phyloP scores from a whole-genome alignment of 1,139 yeast species.

The Arxiozyma slooffiae region DNA sequence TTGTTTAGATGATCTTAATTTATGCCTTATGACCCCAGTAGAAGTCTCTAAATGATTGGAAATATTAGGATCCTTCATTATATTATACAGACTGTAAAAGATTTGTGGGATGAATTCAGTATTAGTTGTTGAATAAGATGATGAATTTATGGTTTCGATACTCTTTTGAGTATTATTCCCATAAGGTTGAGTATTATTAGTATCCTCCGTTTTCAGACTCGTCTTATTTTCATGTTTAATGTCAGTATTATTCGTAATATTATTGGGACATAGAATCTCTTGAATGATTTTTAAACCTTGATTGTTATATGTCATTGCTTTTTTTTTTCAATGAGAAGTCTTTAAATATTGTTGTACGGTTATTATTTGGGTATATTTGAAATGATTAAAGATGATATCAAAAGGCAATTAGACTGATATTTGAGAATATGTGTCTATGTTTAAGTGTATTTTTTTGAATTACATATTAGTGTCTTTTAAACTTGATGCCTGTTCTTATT shows the following conservation, averaged over 20 bases:
- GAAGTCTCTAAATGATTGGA: slow-evolving; percentile 26
- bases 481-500: no score
- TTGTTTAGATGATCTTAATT: slow-evolving; percentile 25
- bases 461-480: no score
- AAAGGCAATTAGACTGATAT: not conserved
- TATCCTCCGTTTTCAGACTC: not conserved
- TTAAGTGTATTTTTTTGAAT: no score
- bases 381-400: no score
- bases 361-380: not conserved
- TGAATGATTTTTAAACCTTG: not conserved
- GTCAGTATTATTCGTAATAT: not conserved
- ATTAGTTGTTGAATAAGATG: slow-evolving; percentile 8
- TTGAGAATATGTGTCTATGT: not conserved
- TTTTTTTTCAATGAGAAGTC: no score
- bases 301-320: not conserved
- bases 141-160: not conserved
- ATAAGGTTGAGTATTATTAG: not conserved
- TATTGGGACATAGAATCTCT: not conserved
- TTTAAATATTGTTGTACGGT: not conserved
- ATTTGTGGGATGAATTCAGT: slow-evolving; percentile 30
- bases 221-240: not conserved
- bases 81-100: slow-evolving; percentile 25
- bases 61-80: slow-evolving; percentile 26
- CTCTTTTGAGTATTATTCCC: not conserved
- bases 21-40: slow-evolving; percentile 28